phyloP scores from a whole-genome alignment of 768 basidiomycete genomes.

The Cyathus striatus region DNA sequence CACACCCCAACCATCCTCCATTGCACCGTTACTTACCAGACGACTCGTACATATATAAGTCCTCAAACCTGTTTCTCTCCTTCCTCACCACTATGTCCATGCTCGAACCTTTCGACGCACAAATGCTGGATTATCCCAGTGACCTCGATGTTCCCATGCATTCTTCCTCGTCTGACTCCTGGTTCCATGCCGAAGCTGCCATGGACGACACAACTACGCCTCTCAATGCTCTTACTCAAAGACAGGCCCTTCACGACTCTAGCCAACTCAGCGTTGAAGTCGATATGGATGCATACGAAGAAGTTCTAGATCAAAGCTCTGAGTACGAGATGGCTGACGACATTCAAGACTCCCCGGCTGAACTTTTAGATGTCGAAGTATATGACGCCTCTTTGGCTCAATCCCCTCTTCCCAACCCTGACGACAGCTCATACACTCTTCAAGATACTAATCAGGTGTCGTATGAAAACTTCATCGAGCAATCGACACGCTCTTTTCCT shows the following conservation, averaged over 20 bases:
- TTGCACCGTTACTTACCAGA: no score
- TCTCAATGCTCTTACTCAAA: constrained; percentile 7
- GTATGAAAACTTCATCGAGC: no score
- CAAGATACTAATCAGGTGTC: no score
- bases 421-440: no score
- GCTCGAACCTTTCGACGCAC: constrained; percentile 55
- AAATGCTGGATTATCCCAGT: constrained; percentile 55
- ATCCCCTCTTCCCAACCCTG: constrained; percentile 12
- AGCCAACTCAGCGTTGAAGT: constrained; percentile 48
- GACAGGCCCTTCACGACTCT: constrained; percentile 17
- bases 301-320: constrained; percentile 29
- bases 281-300: constrained; percentile 58
- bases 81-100: constrained; percentile 31
- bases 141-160: constrained; percentile 63
- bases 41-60: neutral
- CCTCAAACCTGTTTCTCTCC: neutral
- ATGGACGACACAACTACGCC: constrained; percentile 59
- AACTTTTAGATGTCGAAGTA: constrained; percentile 44
- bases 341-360: constrained; percentile 19
- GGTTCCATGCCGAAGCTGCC: constrained; percentile 45
- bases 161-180: constrained; percentile 39
- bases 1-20: no score
- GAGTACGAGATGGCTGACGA: constrained; percentile 60
- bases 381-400: constrained; percentile 33
- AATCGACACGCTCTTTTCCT: no score